phyloP scores from a whole-genome alignment of 139 green algal species.

The Chlamydomonas sp. region DNA sequence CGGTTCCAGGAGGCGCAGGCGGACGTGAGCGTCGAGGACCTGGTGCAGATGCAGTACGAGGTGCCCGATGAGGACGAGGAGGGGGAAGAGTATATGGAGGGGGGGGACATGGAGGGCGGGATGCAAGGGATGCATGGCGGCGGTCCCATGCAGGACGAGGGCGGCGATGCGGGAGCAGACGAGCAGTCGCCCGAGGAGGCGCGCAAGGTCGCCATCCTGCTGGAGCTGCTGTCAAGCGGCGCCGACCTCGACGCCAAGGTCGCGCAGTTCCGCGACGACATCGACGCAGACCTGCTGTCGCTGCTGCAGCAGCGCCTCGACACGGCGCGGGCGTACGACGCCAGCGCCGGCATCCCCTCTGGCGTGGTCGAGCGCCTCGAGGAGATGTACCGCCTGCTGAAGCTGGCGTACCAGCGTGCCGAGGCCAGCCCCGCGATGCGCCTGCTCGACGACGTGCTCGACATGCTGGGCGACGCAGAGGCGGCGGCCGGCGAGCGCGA shows the following conservation, averaged over 20 bases:
- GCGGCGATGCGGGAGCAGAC: not conserved
- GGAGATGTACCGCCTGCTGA: slow-evolving; percentile 17
- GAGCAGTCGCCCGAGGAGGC: not conserved
- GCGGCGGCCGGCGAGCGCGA: not conserved
- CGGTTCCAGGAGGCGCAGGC: not conserved
- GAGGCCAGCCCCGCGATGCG: slow-evolving; percentile 15
- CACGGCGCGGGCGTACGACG: not conserved
- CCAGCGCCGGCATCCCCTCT: not conserved
- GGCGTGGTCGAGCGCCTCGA: slow-evolving; percentile 9
- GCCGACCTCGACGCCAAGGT: slow-evolving; percentile 20
- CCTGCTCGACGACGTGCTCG: slow-evolving; percentile 37
- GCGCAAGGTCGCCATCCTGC: slow-evolving; percentile 9
- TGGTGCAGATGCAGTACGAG: slow-evolving; percentile 3
- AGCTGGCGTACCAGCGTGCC: slow-evolving; percentile 14
- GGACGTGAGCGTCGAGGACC: not conserved
- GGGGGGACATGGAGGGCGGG: no score
- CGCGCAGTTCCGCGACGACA: slow-evolving; percentile 18
- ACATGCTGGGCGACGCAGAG: slow-evolving; percentile 21
- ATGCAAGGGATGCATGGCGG: no score
- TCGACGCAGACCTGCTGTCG: slow-evolving; percentile 19
- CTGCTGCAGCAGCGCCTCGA: slow-evolving; percentile 20
- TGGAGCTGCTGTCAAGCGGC: slow-evolving; percentile 19
- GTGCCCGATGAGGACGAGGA: slow-evolving; percentile 3
- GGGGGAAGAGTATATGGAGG: not conserved
- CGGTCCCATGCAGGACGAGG: not conserved